These are phyloP conservation scores for Haplosporangium sp. DNA, from an alignment of 371 early-diverging fungal species.

Conservation along the genomic window DNA sequence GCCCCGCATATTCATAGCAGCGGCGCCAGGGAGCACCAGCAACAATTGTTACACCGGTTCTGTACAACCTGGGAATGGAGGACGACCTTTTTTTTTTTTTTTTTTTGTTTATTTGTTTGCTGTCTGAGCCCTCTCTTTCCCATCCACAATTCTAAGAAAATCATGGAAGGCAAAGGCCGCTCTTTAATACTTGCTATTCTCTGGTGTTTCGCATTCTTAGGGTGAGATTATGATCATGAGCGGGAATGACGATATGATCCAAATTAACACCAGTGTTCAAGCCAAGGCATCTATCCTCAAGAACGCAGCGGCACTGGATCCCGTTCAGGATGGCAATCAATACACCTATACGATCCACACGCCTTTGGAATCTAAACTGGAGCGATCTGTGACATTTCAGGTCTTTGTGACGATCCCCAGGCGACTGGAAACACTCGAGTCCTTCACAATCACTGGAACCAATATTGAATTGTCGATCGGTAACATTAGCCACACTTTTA, in stretches of 20 bases:
- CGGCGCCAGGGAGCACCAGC: neutral
- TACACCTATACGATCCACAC: slow-evolving; percentile 54
- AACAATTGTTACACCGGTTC: neutral
- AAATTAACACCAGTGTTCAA: slow-evolving; percentile 45
- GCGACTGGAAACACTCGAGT: slow-evolving; percentile 41
- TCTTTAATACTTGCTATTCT: neutral
- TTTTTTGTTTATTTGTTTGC: neutral
- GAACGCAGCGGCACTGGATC: slow-evolving; percentile 44
- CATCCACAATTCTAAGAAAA: slow-evolving; percentile 5
- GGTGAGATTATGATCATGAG: slow-evolving; percentile 51
- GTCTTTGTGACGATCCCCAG: slow-evolving; percentile 48
- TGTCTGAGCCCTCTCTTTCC: slow-evolving; percentile 15
- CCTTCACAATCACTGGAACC: slow-evolving; percentile 29
- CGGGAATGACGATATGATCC: slow-evolving; percentile 49
- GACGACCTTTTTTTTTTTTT: neutral
- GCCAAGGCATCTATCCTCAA: slow-evolving; percentile 47
- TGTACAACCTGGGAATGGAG: neutral
- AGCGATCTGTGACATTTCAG: slow-evolving; percentile 39
- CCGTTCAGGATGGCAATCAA: slow-evolving; percentile 40
- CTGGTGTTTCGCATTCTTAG: slow-evolving; percentile 11
- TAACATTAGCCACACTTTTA: slow-evolving; percentile 46
- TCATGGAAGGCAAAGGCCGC: neutral
- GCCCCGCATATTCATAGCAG: too few species aligned
- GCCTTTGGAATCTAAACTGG: slow-evolving; percentile 31
- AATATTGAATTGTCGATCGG: slow-evolving; percentile 50